Base-by-base conservation (phyloP, 2,329 filamentous ascomycete genomes). In the Talaromyces atroroseus region DNA sequence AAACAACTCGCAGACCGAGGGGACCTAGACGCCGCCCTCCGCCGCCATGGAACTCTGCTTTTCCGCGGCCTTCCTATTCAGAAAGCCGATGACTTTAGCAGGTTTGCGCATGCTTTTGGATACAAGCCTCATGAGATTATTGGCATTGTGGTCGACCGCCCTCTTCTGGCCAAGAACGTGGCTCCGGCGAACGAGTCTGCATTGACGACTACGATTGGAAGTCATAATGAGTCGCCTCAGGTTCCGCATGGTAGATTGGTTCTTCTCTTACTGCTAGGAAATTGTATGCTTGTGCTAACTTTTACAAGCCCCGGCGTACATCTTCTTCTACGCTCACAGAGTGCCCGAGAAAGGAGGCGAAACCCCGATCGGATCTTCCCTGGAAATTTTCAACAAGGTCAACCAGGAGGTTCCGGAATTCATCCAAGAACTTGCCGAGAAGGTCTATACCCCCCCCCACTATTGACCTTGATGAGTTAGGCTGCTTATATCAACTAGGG, bases 171-270 rank as follows among this genome's bases (percentile, higher is more conserved):
- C 2, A 71, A 72, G 5, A 77, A 76, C 55, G 73, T 77, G 1
- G 73, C 74, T 1, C 76, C 77, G 0, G 78, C 78, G 3, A 80
- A 79, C 55, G 76, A 79, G 62, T 70, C 76, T 2, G 75, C 77
- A 1, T 77, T 77, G 59, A 71, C 77, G 49, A 74, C 78, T 1
- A 66, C 74, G 7, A 78, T 80, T 42, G 79, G 78, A 62, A 79
- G 72, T 60, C 78, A 80, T 64, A 80, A 80, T 58, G 78, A 80
- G 59, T 79, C 75, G 0, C 75, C 76, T 0, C 77, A 79, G 59
- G 77, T 79, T 0, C 78, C 78, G 1, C 78, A 80, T 57, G 76
- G 32, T 36, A 16, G 8, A 12, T 34, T 34, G 6, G 29, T 12
- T 32, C 24, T 32, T 32, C 7, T 32, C 10, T 32, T 32, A 8